Percentiles rank a stretch among this genome's conserved stretches.
Conservation (phyloP, 2,329 filamentous ascomycete genomes). For the Didymella segeticola region DNA sequence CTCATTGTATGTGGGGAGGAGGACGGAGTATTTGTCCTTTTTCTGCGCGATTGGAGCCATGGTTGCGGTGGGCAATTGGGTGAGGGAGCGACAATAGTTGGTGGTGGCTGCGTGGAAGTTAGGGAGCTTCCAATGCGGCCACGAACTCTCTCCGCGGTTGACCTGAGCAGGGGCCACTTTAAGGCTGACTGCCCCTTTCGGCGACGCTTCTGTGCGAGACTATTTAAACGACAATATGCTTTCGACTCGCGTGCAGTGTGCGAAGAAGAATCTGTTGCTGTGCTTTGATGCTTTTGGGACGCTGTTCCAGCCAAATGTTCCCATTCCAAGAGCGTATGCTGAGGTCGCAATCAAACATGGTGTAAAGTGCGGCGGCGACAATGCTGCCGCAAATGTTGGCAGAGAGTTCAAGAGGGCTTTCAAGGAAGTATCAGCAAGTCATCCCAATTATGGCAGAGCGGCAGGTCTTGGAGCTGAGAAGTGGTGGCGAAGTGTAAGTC, state of each 20-base stretch:
- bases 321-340: constrained; percentile 63
- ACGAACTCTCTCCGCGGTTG: too few relatives aligned
- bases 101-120: constrained; percentile 9
- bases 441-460: constrained; percentile 67
- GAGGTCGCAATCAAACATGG: constrained; percentile 60
- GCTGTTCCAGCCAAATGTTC: constrained; percentile 60
- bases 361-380: constrained; percentile 51
- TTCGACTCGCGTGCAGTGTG: constrained; percentile 8
- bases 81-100: constrained; percentile 42
- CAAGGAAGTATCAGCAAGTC: constrained; percentile 52
- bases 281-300: constrained; percentile 73
- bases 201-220: constrained; percentile 19
- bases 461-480: constrained; percentile 58
- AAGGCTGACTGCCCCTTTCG: constrained; percentile 30
- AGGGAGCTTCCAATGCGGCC: constrained; percentile 23
- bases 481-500: constrained; percentile 67
- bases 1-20: constrained; percentile 98
- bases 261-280: constrained; percentile 59
- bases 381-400: constrained; percentile 36
- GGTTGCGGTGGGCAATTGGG: constrained; percentile 22
- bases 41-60: constrained; percentile 48
- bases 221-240: constrained; percentile 15
- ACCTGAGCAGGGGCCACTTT: too few relatives aligned
- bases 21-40: constrained; percentile 90
- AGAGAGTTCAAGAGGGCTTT: constrained; percentile 53